Evolutionary conservation across 305 asterid species (phyloP), one percentile per base, ranked within the genome.

Genomic region (Galium porrigens): DNA sequence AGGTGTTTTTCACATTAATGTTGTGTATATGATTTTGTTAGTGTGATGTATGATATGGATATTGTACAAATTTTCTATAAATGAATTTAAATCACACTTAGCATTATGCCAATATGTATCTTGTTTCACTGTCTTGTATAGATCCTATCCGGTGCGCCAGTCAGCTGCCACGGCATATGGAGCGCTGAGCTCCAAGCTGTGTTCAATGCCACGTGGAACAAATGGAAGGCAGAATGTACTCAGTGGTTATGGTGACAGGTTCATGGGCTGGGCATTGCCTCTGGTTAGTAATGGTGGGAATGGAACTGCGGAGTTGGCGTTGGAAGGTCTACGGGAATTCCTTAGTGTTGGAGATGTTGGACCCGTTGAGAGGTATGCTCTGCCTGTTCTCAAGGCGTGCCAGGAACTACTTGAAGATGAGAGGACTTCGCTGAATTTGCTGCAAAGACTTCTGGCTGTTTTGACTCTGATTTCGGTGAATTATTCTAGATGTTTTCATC

Each of bases 351-450:
- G 96, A 69, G 99, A 94, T 69, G 86, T 81, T 76, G 87, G 85
- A 70, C 85, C 95, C 61, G 81, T 84, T 68, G 99, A 94, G 85
- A 84, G 95, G 74, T 89, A 84, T 84, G 95, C 96, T 48, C 76
- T 87, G 78, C 90, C 97, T 63, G 84, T 94, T 76, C 95, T 94
- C 73, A 94, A 87, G 79, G 87, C 96, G 62, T 94, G 97, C 78
- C 96, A 89, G 77, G 97, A 89, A 76, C 90, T 94, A 82, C 97
- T 94, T 44, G 99, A 94, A 77, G 99, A 94, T 51, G 99, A 89
- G 81, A 86, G 96, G 77, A 94, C 95, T 77, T 84, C 99, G 74
- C 67, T 87, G 85, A 84, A 69, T 77, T 80, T 87, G 76, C 71
- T 94, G 69, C 88, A 78, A 58, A 83, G 83, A 72, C 83, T 94